Evolutionary conservation across 106 monocot species (phyloP).

Genomic region (Platanthera zijinensis): DNA sequence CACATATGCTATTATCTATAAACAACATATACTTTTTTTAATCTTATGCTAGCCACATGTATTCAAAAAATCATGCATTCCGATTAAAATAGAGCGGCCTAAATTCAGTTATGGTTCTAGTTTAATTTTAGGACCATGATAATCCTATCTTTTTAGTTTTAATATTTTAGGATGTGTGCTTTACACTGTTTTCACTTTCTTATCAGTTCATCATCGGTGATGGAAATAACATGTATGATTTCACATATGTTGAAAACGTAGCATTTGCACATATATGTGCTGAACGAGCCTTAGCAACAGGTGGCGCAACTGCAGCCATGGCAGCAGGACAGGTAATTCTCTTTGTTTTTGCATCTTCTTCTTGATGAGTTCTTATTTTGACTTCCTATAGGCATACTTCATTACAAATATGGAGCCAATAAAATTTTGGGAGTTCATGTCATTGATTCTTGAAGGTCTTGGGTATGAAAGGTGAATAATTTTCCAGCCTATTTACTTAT

Average conservation of each 20-base stretch:
- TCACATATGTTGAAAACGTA: slow-evolving; percentile 99
- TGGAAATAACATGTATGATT: slow-evolving; percentile 90
- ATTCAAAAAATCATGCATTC: too few relatives aligned
- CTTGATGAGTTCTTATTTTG: slow-evolving; percentile 6
- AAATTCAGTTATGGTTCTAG: too few relatives aligned
- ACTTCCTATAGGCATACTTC: slow-evolving; percentile 64
- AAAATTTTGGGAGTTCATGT: slow-evolving; percentile 96
- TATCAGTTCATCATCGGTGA: slow-evolving; percentile 84
- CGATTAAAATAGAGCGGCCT: too few relatives aligned
- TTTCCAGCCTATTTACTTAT: not conserved
- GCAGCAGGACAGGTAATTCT: slow-evolving; percentile 57
- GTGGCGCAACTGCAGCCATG: slow-evolving; percentile 29
- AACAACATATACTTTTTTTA: too few relatives aligned
- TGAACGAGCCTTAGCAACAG: slow-evolving; percentile 75
- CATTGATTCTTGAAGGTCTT: slow-evolving; percentile 83
- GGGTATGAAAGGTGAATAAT: slow-evolving; percentile 78
- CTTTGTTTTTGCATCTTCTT: not conserved
- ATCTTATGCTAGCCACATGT: too few relatives aligned
- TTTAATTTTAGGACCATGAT: too few relatives aligned
- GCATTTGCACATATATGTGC: slow-evolving; percentile 96
- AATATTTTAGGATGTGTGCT: not conserved
- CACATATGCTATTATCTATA: too few relatives aligned
- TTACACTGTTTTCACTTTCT: not conserved
- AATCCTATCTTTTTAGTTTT: not conserved
- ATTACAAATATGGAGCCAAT: slow-evolving; percentile 95